Conservation (phyloP, 2,329 filamentous ascomycete species). For the Dichotomopilus funicola region DNA sequence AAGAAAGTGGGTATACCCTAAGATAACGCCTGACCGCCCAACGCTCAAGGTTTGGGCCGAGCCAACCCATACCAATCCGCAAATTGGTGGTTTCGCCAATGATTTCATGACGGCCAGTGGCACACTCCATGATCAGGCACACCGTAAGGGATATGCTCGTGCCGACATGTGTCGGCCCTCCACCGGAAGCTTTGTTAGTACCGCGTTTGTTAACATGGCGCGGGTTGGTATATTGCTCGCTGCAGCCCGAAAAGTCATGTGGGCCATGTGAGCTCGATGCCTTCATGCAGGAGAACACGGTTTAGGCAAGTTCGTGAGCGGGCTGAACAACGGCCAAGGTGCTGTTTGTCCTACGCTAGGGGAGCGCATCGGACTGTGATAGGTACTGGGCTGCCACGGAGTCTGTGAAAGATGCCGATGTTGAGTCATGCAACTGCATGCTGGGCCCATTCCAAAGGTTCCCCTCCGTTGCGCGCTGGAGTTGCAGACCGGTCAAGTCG, state of each 20-base stretch:
- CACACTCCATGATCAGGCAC: too few relatives aligned
- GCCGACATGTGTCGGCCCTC: not conserved
- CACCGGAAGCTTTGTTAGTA: not conserved
- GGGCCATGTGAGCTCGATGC: conserved; percentile 11
- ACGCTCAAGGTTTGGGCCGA: too few relatives aligned
- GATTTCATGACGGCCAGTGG: too few relatives aligned
- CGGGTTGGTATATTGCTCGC: not conserved
- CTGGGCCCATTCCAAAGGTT: not conserved
- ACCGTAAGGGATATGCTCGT: not conserved
- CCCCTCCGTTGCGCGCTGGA: not conserved
- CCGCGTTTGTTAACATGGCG: not conserved
- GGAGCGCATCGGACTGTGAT: conserved; percentile 8
- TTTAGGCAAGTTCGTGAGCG: not conserved
- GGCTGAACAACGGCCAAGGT: not conserved
- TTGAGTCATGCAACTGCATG: conserved; percentile 1
- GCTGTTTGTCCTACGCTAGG: conserved; percentile 7
- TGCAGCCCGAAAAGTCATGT: conserved; percentile 12
- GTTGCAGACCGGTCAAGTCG: conserved; percentile 9
- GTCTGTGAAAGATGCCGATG: not conserved
- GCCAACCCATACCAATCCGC: too few relatives aligned
- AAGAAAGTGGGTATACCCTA: too few relatives aligned
- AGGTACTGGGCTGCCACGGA: conserved; percentile 13
- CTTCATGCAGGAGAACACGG: conserved; percentile 7
- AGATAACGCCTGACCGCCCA: too few relatives aligned
- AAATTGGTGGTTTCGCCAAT: too few relatives aligned